Conservation (phyloP, 495 filamentous ascomycete genomes). For the Penicillium egyptiacum region DNA sequence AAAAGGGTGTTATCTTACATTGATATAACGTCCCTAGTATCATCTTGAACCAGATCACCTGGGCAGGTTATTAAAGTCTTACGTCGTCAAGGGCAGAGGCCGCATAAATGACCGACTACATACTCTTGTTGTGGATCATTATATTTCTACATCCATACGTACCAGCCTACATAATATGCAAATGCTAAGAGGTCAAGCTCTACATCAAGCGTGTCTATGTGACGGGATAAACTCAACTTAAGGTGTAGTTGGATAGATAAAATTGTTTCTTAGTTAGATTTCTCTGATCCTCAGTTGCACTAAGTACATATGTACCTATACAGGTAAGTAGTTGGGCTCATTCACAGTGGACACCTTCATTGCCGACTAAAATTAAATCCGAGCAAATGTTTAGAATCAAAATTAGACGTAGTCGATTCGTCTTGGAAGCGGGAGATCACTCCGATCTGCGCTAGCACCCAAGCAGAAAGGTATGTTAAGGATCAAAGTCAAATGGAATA, state of each 20-base stretch:
- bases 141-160: too few relatives aligned
- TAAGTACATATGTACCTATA: not conserved
- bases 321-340: not conserved
- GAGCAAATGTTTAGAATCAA: not conserved
- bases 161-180: too few relatives aligned
- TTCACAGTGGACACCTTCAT: not conserved
- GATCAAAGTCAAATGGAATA: not conserved
- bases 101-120: not conserved
- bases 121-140: not conserved
- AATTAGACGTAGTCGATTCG: not conserved
- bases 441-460: constrained; percentile 8
- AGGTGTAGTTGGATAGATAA: too few relatives aligned
- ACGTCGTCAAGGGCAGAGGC: not conserved
- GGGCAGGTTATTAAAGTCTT: not conserved
- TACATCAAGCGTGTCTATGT: too few relatives aligned
- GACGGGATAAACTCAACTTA: too few relatives aligned
- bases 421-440: constrained; percentile 12
- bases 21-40: not conserved
- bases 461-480: not conserved
- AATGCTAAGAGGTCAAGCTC: too few relatives aligned
- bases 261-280: too few relatives aligned
- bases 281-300: too few relatives aligned
- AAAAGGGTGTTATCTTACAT: not conserved
- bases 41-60: not conserved
- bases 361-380: not conserved